Conservation (phyloP, 768 basidiomycete species). For the Auricularia sp. region DNA sequence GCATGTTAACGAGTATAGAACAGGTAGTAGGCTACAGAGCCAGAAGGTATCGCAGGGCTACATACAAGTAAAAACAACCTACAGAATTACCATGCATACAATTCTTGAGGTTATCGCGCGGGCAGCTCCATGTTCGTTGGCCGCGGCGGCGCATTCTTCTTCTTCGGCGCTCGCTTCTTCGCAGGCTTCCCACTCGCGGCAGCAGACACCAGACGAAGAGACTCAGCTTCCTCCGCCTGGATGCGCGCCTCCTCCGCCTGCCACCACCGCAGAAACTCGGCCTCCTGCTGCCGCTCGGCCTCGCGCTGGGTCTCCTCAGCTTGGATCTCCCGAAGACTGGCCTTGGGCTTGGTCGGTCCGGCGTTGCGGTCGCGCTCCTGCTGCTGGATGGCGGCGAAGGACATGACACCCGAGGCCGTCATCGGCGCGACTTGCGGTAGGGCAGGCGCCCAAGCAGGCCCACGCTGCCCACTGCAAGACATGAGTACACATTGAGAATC, state of each 20-base stretch:
- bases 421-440: conserved; percentile 26
- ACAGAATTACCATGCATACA: no score
- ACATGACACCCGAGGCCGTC: conserved; percentile 30
- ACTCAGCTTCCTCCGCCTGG: conserved; percentile 31
- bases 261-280: conserved; percentile 87
- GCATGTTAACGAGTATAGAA: no score
- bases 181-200: background rate
- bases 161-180: background rate
- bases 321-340: conserved; percentile 74
- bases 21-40: no score
- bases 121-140: no score
- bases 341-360: conserved; percentile 36
- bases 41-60: no score
- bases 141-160: background rate
- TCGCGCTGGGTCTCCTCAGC: conserved; percentile 50
- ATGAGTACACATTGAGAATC: background rate
- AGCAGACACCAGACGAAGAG: background rate
- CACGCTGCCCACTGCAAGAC: conserved; percentile 23
- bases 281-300: conserved; percentile 48
- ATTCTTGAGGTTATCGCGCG: no score
- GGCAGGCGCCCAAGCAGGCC: conserved; percentile 57
- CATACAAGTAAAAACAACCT: no score
- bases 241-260: conserved; percentile 67
- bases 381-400: conserved; percentile 79
- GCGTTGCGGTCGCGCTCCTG: conserved; percentile 51